Conservation (phyloP, 495 filamentous ascomycete genomes). For the Cudoniella acicularis region DNA sequence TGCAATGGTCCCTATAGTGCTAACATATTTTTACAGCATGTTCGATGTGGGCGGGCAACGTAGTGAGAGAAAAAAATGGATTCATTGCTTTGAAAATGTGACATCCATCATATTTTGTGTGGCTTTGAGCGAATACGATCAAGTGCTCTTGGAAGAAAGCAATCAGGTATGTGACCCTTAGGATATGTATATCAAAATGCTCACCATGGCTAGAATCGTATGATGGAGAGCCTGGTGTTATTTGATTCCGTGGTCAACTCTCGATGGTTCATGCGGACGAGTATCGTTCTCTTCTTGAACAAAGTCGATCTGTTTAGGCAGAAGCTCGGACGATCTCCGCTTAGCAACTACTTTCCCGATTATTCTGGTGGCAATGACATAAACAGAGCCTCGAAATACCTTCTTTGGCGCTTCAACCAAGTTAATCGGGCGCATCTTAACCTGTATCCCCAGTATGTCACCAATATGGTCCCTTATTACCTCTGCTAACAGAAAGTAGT, state of each 20-base stretch:
- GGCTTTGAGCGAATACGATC: constrained; percentile 96
- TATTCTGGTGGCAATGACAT: constrained; percentile 97
- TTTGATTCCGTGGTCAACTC: constrained; percentile 99
- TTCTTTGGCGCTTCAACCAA: constrained; percentile 98
- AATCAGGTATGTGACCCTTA: constrained; percentile 66
- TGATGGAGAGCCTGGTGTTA: constrained; percentile 98
- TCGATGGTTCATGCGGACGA: constrained; percentile 97
- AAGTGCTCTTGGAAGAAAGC: constrained; percentile 92
- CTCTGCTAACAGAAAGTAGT: constrained; percentile 41
- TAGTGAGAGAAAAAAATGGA: constrained; percentile 99
- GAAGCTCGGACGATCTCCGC: constrained; percentile 83
- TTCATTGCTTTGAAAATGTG: constrained; percentile 99
- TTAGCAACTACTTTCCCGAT: constrained; percentile 94
- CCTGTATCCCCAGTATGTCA: constrained; percentile 91
- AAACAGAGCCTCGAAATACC: constrained; percentile 95
- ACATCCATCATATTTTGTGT: constrained; percentile 99
- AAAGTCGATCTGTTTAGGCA: constrained; percentile 98
- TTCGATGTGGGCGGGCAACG: constrained; percentile 97
- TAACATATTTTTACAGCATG: constrained; percentile 53
- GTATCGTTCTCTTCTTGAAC: constrained; percentile 97
- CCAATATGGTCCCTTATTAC: not conserved
- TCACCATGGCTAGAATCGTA: constrained; percentile 68
- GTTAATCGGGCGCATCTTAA: constrained; percentile 98
- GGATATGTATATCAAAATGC: constrained; percentile 25
- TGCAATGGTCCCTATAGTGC: too few species aligned